Evolutionary conservation across 805 yeast species (phyloP).

Genomic region (Starmera dryadoides): DNA sequence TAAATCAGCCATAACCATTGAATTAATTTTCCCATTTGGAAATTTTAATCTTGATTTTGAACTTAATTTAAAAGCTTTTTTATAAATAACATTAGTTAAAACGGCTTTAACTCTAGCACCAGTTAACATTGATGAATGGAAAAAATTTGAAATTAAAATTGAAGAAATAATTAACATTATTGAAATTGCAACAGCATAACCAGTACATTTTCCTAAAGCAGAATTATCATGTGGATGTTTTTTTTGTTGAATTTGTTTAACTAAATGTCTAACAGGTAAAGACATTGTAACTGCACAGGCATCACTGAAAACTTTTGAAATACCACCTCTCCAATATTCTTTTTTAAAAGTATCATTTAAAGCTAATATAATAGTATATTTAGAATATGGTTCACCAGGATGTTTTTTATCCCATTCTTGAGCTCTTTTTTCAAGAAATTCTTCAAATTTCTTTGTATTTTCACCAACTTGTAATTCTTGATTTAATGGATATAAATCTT

Average conservation of each 20-base stretch:
- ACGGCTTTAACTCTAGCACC: slow-evolving; percentile 72
- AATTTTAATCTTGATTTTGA: slow-evolving; percentile 49
- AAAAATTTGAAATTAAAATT: slow-evolving; percentile 50
- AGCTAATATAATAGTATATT: slow-evolving; percentile 23
- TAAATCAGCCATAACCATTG: slow-evolving; percentile 75
- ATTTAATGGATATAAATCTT: slow-evolving; percentile 43
- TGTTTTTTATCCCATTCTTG: slow-evolving; percentile 18
- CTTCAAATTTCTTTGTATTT: slow-evolving; percentile 29
- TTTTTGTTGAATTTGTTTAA: slow-evolving; percentile 52
- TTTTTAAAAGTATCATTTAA: slow-evolving; percentile 26
- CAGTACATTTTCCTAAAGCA: slow-evolving; percentile 15
- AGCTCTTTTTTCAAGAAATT: slow-evolving; percentile 21
- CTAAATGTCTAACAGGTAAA: slow-evolving; percentile 55
- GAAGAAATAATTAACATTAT: slow-evolving; percentile 44
- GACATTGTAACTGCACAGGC: slow-evolving; percentile 48
- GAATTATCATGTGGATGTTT: not conserved
- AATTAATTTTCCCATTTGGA: slow-evolving; percentile 67
- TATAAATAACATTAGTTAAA: slow-evolving; percentile 60
- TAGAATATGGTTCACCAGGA: slow-evolving; percentile 12
- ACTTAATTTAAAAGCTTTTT: slow-evolving; percentile 58
- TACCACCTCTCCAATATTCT: slow-evolving; percentile 27
- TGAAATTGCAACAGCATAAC: slow-evolving; percentile 64
- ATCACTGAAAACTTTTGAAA: slow-evolving; percentile 24
- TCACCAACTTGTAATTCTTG: slow-evolving; percentile 26
- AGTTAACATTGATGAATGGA: slow-evolving; percentile 49